These are phyloP conservation scores for Emydomyces testavorans DNA, from an alignment of 2,329 filamentous ascomycete genomes.

Conservation along the genomic window DNA sequence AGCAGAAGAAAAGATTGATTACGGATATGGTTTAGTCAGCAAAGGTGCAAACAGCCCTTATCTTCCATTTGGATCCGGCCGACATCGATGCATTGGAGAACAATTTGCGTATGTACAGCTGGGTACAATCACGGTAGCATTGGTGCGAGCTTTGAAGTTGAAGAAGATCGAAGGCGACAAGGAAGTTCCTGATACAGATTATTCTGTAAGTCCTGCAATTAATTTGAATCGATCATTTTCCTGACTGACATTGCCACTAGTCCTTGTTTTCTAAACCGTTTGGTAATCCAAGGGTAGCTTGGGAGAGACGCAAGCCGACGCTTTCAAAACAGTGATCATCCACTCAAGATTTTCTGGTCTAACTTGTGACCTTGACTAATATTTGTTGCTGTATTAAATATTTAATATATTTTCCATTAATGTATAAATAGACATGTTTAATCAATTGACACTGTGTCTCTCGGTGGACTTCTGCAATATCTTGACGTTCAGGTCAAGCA, in stretches of 20 bases:
- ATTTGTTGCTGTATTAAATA: constrained; percentile 1
- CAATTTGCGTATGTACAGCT: constrained; percentile 92
- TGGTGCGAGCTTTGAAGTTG: constrained; percentile 71
- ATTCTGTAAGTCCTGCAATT: constrained; percentile 33
- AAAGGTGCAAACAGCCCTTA: constrained; percentile 86
- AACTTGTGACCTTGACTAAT: background rate
- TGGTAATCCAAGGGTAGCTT: constrained; percentile 52
- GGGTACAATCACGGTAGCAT: constrained; percentile 66
- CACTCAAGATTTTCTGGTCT: constrained; percentile 14
- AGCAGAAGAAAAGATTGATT: constrained; percentile 69
- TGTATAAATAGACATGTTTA: constrained; percentile 9
- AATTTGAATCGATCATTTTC: background rate
- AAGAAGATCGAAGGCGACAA: constrained; percentile 53
- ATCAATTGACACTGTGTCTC: background rate
- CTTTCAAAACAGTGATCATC: constrained; percentile 13
- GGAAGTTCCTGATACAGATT: constrained; percentile 42
- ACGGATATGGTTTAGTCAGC: constrained; percentile 84
- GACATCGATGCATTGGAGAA: constrained; percentile 92
- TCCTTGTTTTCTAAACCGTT: constrained; percentile 62
- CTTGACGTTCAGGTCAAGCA: too few relatives aligned
- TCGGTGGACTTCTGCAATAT: background rate
- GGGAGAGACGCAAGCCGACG: constrained; percentile 15
- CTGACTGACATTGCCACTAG: constrained; percentile 19
- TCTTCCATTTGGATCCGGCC: constrained; percentile 82
- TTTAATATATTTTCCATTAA: constrained; percentile 4